Evolutionary conservation across 2,329 filamentous ascomycete species (phyloP).

Genomic region (Penicillium freii): DNA sequence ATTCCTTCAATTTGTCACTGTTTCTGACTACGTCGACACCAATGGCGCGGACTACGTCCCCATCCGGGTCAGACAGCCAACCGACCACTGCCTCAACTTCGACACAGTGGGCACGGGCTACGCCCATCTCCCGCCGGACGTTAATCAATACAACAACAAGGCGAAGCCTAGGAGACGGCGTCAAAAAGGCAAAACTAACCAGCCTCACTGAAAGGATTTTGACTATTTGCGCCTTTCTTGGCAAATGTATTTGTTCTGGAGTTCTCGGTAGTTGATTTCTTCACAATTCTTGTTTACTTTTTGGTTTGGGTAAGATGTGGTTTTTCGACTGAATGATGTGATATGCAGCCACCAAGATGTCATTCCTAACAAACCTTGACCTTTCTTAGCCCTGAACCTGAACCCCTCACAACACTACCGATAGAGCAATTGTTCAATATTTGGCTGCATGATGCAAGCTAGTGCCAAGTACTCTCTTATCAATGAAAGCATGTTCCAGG

Average conservation of each 20-base stretch:
- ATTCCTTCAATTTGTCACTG: too few species aligned
- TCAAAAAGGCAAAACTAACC: background rate
- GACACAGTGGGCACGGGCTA: too few species aligned
- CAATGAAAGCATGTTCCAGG: background rate
- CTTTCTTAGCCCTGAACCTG: background rate
- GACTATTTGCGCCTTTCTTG: background rate
- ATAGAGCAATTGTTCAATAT: background rate
- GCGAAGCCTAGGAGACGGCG: too few species aligned
- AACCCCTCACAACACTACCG: background rate
- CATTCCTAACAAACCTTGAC: background rate
- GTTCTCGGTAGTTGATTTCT: background rate
- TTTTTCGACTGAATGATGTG: conserved; percentile 2
- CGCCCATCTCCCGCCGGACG: too few species aligned
- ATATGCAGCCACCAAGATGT: conserved; percentile 7
- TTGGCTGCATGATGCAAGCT: conserved; percentile 11
- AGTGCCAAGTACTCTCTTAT: background rate
- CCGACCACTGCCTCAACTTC: too few species aligned
- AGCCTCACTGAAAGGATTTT: background rate
- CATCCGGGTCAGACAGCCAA: too few species aligned
- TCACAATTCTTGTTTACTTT: background rate
- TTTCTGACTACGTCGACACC: too few species aligned
- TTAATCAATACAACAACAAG: too few species aligned
- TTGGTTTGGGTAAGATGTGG: background rate
- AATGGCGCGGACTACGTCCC: too few species aligned
- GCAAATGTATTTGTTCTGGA: background rate